Percentiles rank a stretch among this genome's conserved stretches.
These are phyloP conservation scores for Populus deltoides DNA, from an alignment of 345 rosid genomes.

Conservation along the genomic window DNA sequence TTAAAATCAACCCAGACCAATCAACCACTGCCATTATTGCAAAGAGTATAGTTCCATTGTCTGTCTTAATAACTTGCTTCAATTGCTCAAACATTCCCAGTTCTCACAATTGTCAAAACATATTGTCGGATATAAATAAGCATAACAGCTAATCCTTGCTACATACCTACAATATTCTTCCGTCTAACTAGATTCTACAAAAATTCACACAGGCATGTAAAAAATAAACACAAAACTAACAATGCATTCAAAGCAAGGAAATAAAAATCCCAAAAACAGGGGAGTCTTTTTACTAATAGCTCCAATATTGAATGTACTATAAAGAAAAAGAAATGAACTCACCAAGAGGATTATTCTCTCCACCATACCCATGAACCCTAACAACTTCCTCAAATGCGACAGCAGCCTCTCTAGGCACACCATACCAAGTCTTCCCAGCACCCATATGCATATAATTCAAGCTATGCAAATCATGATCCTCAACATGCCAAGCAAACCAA, in stretches of 20 bases:
- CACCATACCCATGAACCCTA: slow-evolving; percentile 91
- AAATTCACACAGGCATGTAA: neutral
- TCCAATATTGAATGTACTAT: neutral
- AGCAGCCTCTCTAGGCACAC: slow-evolving; percentile 91
- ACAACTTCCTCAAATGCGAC: slow-evolving; percentile 95
- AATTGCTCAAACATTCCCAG: neutral
- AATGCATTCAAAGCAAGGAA: neutral
- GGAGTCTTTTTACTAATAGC: slow-evolving; percentile 8
- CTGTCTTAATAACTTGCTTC: neutral
- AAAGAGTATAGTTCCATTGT: neutral
- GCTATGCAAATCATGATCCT: slow-evolving; percentile 97
- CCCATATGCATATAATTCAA: slow-evolving; percentile 97
- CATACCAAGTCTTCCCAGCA: slow-evolving; percentile 96
- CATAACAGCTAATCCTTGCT: neutral
- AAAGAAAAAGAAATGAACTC: slow-evolving; percentile 19
- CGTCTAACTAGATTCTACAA: neutral
- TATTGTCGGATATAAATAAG: neutral
- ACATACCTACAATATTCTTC: neutral
- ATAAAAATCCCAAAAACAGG: slow-evolving; percentile 25
- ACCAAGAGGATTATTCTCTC: slow-evolving; percentile 95
- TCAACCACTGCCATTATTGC: neutral
- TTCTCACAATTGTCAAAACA: neutral
- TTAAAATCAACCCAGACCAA: neutral
- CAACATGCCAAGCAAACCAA: slow-evolving; percentile 99
- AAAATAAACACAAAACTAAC: neutral